A percentile compares a stretch with the other conserved stretches of the same genome.
Conservation (phyloP, 192 early-diverging fungal genomes). For the Coemansia sp. region DNA sequence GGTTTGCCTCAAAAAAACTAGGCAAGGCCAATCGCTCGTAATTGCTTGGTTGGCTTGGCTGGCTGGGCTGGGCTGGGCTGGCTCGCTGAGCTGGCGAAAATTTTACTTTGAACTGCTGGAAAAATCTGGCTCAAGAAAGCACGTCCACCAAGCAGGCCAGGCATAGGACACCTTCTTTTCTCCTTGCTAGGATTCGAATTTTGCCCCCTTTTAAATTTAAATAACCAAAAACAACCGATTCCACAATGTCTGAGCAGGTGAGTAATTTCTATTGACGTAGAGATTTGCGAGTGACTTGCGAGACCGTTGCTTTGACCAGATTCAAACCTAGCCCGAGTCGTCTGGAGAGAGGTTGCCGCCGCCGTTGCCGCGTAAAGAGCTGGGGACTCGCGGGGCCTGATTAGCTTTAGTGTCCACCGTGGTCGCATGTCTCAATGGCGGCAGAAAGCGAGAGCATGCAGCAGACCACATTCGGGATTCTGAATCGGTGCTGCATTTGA, state of each 20-base stretch:
- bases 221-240: conserved; percentile 20
- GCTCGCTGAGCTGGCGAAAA: conserved; percentile 21
- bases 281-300: background rate
- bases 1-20: background rate
- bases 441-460: background rate
- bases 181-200: conserved; percentile 37
- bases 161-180: conserved; percentile 45
- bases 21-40: background rate
- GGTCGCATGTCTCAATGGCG: background rate
- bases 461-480: background rate
- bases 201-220: conserved; percentile 19
- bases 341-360: background rate
- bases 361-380: background rate
- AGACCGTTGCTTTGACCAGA: background rate
- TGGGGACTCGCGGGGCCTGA: background rate
- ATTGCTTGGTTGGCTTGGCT: background rate
- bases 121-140: conserved; percentile 13
- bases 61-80: background rate
- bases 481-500: background rate
- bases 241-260: conserved; percentile 54
- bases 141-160: conserved; percentile 3
- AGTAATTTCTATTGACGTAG: conserved; percentile 27
- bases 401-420: background rate
- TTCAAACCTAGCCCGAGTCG: background rate
- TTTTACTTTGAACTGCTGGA: conserved; percentile 17